Conservation (phyloP, 2,329 filamentous ascomycete genomes). For the Diaporthe sp. region DNA sequence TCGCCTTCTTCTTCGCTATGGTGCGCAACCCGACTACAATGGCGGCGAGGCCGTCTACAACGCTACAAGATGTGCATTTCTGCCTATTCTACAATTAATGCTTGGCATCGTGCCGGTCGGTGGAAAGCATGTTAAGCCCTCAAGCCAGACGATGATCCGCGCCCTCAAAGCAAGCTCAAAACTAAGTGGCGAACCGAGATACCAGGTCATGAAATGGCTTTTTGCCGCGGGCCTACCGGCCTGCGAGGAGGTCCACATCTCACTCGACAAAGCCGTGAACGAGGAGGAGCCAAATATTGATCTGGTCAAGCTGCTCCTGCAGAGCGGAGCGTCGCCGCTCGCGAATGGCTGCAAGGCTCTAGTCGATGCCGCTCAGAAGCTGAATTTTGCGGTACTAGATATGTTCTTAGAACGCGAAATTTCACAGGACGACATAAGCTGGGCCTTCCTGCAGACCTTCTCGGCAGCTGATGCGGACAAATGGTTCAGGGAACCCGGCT, state of each 20-base stretch:
- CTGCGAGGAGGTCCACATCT: slow-evolving; percentile 64
- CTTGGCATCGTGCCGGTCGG: slow-evolving; percentile 61
- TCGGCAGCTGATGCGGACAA: slow-evolving; percentile 53
- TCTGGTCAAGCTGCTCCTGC: slow-evolving; percentile 63
- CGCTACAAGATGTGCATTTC: slow-evolving; percentile 65
- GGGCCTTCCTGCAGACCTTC: slow-evolving; percentile 62
- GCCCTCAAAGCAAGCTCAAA: slow-evolving; percentile 69
- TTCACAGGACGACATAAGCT: slow-evolving; percentile 58
- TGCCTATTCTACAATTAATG: slow-evolving; percentile 65
- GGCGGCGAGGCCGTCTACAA: slow-evolving; percentile 69
- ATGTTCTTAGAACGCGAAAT: slow-evolving; percentile 60
- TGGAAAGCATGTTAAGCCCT: slow-evolving; percentile 61
- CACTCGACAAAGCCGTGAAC: slow-evolving; percentile 66
- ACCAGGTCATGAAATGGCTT: slow-evolving; percentile 63
- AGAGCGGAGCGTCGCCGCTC: slow-evolving; percentile 66
- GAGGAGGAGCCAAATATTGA: slow-evolving; percentile 64
- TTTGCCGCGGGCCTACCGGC: slow-evolving; percentile 65
- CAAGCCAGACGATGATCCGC: slow-evolving; percentile 61
- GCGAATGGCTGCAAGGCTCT: slow-evolving; percentile 67
- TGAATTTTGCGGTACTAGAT: slow-evolving; percentile 55
- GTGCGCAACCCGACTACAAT: slow-evolving; percentile 69
- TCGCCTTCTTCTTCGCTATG: slow-evolving; percentile 63
- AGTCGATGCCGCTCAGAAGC: slow-evolving; percentile 61
- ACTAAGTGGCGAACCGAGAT: slow-evolving; percentile 62
- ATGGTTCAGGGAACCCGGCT: slow-evolving; percentile 64